These are phyloP conservation scores for Linum tenue DNA, from an alignment of 345 rosid species.

Conservation along the genomic window DNA sequence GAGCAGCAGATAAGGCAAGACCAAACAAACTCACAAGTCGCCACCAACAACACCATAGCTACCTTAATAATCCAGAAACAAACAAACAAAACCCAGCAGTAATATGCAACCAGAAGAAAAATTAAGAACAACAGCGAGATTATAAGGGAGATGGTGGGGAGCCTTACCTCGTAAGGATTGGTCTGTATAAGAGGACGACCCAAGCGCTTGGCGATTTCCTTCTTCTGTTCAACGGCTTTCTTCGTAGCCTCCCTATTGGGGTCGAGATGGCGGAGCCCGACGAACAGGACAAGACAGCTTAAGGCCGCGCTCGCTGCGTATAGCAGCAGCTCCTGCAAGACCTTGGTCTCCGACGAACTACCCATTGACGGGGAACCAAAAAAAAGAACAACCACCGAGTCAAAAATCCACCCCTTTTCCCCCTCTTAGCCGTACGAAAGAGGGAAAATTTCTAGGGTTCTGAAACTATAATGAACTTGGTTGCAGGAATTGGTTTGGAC, in stretches of 20 bases:
- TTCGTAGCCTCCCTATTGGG: slow-evolving; percentile 88
- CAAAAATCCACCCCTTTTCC: too few relatives aligned
- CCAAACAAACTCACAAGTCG: background rate
- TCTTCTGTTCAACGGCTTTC: slow-evolving; percentile 85
- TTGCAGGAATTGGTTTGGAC: background rate
- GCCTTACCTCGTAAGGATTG: slow-evolving; percentile 71
- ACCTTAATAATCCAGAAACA: too few relatives aligned
- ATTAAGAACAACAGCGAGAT: background rate
- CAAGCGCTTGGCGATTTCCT: slow-evolving; percentile 77
- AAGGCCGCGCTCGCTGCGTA: slow-evolving; percentile 98
- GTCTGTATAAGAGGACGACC: slow-evolving; percentile 88
- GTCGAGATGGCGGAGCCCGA: slow-evolving; percentile 79
- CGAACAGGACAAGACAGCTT: slow-evolving; percentile 76
- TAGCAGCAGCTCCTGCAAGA: slow-evolving; percentile 64
- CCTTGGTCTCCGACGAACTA: slow-evolving; percentile 58
- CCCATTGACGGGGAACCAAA: slow-evolving; percentile 24
- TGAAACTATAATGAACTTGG: background rate
- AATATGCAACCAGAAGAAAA: background rate
- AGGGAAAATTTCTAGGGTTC: background rate
- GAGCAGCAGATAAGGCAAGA: background rate
- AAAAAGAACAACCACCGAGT: too few relatives aligned
- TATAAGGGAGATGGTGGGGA: background rate
- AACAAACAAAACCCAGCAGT: background rate
- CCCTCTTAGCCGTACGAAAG: too few relatives aligned
- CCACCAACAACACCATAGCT: background rate